A percentile compares a stretch with the other conserved stretches of the same genome.
Evolutionary conservation across 441 rosid species (phyloP).

Genomic region (Adansonia gregorii): DNA sequence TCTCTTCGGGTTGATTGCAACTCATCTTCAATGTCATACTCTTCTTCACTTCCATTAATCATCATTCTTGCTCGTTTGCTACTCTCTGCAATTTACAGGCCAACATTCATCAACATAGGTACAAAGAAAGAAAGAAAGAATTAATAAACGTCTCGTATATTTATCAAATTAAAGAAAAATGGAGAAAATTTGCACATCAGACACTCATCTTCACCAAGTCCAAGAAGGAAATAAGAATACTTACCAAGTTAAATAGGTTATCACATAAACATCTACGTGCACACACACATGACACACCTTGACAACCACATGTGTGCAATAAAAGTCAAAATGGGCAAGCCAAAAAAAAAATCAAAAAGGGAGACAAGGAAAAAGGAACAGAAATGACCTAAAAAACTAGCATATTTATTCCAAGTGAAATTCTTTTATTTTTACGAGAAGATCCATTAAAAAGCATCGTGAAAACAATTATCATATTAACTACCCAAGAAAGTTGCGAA

Average conservation of each 20-base stretch:
- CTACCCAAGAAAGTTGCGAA: constrained; percentile 14
- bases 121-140: constrained; percentile 20
- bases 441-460: not conserved
- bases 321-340: constrained; percentile 5
- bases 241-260: constrained; percentile 5
- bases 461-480: constrained; percentile 8
- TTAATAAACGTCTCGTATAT: constrained; percentile 14
- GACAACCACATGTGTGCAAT: not conserved
- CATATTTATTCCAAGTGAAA: not conserved
- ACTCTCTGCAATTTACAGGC: constrained; percentile 50
- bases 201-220: constrained; percentile 12
- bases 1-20: constrained; percentile 49
- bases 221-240: not conserved
- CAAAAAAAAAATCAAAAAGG: constrained; percentile 3
- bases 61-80: constrained; percentile 79
- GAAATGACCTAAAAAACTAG: not conserved
- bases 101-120: constrained; percentile 30
- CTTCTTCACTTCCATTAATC: constrained; percentile 71
- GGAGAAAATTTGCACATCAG: not conserved
- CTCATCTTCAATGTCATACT: constrained; percentile 61
- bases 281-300: not conserved
- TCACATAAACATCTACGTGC: constrained; percentile 14
- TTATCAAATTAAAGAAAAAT: constrained; percentile 8
- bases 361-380: not conserved
- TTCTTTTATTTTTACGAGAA: not conserved